A percentile compares a stretch with the other conserved stretches of the same genome.
These are phyloP conservation scores for Apiospora rasikravindrae DNA, from an alignment of 2,329 filamentous ascomycete genomes.

Conservation along the genomic window DNA sequence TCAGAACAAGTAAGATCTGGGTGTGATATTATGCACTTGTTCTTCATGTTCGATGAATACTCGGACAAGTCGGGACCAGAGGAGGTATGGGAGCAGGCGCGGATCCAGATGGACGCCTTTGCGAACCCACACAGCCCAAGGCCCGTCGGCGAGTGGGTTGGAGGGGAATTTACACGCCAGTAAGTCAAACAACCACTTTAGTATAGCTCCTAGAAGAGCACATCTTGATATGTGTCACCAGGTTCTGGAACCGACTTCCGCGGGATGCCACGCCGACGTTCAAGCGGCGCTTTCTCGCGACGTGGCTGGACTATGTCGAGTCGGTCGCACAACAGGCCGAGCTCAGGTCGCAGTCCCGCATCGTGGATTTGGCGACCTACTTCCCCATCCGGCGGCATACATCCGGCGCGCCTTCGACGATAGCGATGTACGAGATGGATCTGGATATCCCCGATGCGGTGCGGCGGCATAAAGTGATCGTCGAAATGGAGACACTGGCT, in stretches of 20 bases:
- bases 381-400: slow-evolving; percentile 33
- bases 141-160: slow-evolving; percentile 26
- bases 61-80: slow-evolving; percentile 25
- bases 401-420: slow-evolving; percentile 32
- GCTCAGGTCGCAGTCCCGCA: slow-evolving; percentile 27
- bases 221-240: too few species aligned
- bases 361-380: slow-evolving; percentile 32
- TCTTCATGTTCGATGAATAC: slow-evolving; percentile 31
- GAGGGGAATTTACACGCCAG: slow-evolving; percentile 30
- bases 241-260: slow-evolving; percentile 32
- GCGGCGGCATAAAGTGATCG: slow-evolving; percentile 28
- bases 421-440: slow-evolving; percentile 32
- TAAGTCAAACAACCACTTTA: slow-evolving; percentile 24
- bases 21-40: slow-evolving; percentile 29
- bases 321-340: slow-evolving; percentile 32
- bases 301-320: slow-evolving; percentile 33
- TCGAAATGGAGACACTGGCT: slow-evolving; percentile 27
- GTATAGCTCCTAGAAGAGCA: too few species aligned
- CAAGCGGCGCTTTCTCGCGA: slow-evolving; percentile 31
- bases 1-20: slow-evolving; percentile 28
- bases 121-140: slow-evolving; percentile 23
- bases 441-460: slow-evolving; percentile 32
- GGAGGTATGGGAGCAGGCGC: slow-evolving; percentile 25
- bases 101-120: slow-evolving; percentile 25
- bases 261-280: slow-evolving; percentile 28